Evolutionary conservation across 2,329 filamentous ascomycete species (phyloP).

Genomic region (Catunica adiposa): DNA sequence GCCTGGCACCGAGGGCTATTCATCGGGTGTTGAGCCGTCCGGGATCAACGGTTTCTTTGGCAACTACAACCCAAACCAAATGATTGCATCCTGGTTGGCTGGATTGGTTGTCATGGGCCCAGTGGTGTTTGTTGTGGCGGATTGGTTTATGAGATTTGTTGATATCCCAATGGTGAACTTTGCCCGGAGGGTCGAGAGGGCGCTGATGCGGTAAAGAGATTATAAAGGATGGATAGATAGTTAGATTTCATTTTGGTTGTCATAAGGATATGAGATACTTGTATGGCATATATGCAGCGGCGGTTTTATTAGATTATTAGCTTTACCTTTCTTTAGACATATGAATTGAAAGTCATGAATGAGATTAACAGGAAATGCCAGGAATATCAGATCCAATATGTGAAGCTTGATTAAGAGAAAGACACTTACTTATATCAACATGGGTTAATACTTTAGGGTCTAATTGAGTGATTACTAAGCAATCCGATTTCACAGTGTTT

Average conservation of each 20-base stretch:
- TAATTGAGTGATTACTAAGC: background rate
- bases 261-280: too few relatives aligned
- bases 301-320: too few relatives aligned
- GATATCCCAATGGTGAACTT: conserved; percentile 15
- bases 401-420: too few relatives aligned
- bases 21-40: conserved; percentile 6
- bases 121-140: conserved; percentile 13
- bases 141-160: conserved; percentile 13
- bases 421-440: too few relatives aligned
- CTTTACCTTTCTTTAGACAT: too few relatives aligned
- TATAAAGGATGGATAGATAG: background rate
- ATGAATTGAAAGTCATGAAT: too few relatives aligned
- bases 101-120: conserved; percentile 14
- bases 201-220: background rate
- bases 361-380: too few relatives aligned
- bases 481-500: background rate
- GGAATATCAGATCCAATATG: too few relatives aligned
- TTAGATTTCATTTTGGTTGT: too few relatives aligned
- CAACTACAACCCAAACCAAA: conserved; percentile 9
- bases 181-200: conserved; percentile 10
- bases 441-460: background rate
- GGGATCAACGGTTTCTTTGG: conserved; percentile 13
- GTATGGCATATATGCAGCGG: too few relatives aligned
- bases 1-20: conserved; percentile 7
- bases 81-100: conserved; percentile 13